Evolutionary conservation across 345 rosid genomes (phyloP).

Genomic region (Eucalyptus pumila): DNA sequence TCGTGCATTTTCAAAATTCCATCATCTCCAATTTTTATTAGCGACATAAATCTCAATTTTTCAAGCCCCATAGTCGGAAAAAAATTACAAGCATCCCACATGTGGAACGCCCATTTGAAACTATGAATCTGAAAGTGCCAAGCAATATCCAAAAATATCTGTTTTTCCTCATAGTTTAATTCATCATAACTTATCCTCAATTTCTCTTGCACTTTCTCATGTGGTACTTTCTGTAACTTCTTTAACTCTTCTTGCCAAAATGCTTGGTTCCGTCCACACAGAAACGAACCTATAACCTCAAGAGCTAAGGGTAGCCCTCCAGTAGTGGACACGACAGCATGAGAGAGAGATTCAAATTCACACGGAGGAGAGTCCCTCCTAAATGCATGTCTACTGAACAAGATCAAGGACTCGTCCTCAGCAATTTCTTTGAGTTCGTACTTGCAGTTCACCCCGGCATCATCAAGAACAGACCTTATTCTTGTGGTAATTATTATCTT

Average conservation of each 20-base stretch:
- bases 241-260: too few species aligned
- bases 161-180: too few species aligned
- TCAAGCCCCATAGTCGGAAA: not conserved
- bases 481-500: not conserved
- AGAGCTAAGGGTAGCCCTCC: not conserved
- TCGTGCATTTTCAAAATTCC: not conserved
- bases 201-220: too few species aligned
- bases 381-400: not conserved
- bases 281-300: not conserved
- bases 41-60: not conserved
- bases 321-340: not conserved
- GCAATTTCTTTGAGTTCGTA: not conserved
- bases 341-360: not conserved
- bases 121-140: too few species aligned
- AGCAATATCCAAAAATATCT: too few species aligned
- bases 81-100: not conserved
- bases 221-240: too few species aligned
- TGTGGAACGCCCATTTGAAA: accelerated
- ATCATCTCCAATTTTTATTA: not conserved
- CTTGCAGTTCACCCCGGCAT: not conserved
- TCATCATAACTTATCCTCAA: too few species aligned
- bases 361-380: not conserved
- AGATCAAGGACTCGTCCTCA: not conserved
- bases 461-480: not conserved
- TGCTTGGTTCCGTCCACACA: not conserved